A percentile compares a stretch with the other conserved stretches of the same genome.
These are phyloP conservation scores for Puya raimondii DNA, from an alignment of 176 grass and related monocot species.

Conservation along the genomic window DNA sequence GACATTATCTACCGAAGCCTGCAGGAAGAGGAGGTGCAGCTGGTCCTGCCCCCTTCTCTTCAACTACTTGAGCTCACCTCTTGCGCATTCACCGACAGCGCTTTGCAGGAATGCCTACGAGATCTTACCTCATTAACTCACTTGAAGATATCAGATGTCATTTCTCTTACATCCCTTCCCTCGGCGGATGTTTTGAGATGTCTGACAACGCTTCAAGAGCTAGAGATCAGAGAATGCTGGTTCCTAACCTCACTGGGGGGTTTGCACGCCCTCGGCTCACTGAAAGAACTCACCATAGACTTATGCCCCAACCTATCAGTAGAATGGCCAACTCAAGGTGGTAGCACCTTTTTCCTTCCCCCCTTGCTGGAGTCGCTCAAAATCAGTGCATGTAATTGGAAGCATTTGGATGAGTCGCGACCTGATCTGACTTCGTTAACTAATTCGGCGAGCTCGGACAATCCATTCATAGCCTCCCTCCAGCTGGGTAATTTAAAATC, in stretches of 20 bases:
- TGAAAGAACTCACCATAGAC: neutral
- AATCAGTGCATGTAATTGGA: neutral
- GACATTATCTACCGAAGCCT: no score
- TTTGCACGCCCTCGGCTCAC: neutral
- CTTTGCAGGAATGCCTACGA: neutral
- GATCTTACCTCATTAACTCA: neutral
- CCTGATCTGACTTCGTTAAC: neutral
- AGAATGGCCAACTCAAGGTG: neutral
- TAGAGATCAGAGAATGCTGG: neutral
- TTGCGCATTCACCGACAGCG: no score
- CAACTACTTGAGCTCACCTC: accelerated
- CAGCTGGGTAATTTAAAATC: neutral
- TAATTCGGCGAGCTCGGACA: neutral
- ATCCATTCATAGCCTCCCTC: neutral
- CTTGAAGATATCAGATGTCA: neutral
- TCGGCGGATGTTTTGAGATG: neutral
- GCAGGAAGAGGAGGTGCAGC: no score
- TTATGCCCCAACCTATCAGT: neutral
- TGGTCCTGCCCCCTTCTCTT: no score
- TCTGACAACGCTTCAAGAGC: neutral
- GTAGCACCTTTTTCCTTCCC: neutral
- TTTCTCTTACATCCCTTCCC: neutral
- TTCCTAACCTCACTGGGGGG: neutral
- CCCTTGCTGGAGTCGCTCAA: neutral
- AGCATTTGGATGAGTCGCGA: neutral